Conservation (phyloP, 2,329 filamentous ascomycete genomes). For the Colletotrichum liriopes region DNA sequence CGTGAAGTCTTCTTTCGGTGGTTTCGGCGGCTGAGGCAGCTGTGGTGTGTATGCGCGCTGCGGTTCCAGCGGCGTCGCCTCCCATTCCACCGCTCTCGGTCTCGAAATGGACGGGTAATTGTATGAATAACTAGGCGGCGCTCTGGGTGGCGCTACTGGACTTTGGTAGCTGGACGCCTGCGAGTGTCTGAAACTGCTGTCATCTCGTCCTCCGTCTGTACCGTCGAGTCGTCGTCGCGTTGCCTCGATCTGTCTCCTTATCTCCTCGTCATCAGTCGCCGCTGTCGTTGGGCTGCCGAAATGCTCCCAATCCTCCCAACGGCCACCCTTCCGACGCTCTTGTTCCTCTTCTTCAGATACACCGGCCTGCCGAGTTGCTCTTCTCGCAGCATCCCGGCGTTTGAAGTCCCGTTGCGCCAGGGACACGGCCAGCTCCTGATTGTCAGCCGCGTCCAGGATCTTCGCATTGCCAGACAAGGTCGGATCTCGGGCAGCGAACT, state of each 20-base stretch:
- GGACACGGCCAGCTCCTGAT: constrained; percentile 83
- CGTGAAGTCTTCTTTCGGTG: constrained; percentile 50
- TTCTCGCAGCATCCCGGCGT: constrained; percentile 75
- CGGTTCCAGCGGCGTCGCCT: constrained; percentile 46
- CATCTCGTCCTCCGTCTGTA: constrained; percentile 47
- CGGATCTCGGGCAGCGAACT: constrained; percentile 71
- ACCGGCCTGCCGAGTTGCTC: constrained; percentile 70
- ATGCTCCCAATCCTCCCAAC: constrained; percentile 61
- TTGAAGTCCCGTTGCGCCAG: constrained; percentile 81
- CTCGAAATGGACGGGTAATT: constrained; percentile 72
- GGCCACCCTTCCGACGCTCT: constrained; percentile 63
- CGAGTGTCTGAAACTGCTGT: constrained; percentile 44
- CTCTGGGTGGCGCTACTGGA: constrained; percentile 39
- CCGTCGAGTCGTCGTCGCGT: constrained; percentile 64
- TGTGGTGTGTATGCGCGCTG: constrained; percentile 40
- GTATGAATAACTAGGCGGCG: constrained; percentile 54
- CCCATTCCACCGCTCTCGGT: constrained; percentile 65
- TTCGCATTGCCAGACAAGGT: constrained; percentile 71
- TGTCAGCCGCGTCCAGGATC: constrained; percentile 78
- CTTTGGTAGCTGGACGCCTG: constrained; percentile 46
- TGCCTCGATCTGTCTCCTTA: constrained; percentile 68
- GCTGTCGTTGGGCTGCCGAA: constrained; percentile 44
- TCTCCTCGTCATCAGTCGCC: constrained; percentile 59
- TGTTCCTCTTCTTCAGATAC: constrained; percentile 72
- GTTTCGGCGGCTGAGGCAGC: constrained; percentile 52